Conservation (phyloP, 768 basidiomycete genomes). For the Naganishia friedmannii region DNA sequence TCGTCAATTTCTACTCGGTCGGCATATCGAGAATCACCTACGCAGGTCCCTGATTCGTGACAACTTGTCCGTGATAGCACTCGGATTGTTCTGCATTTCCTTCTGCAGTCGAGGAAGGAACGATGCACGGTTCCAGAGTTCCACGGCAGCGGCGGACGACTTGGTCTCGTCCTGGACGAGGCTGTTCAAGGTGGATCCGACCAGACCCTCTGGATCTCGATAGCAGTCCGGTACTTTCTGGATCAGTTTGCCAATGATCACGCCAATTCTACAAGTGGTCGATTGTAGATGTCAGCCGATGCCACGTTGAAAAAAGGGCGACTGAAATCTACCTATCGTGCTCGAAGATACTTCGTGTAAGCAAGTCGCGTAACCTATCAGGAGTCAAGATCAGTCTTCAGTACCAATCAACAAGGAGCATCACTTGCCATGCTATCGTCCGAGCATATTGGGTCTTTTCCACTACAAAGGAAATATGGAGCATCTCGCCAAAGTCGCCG, state of each 20-base stretch:
- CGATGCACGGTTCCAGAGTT: not conserved
- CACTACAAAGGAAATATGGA: conserved; percentile 78
- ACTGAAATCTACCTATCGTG: conserved; percentile 41
- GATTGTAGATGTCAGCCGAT: not conserved
- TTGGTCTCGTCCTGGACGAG: not conserved
- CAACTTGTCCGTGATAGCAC: not conserved
- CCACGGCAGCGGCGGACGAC: not conserved
- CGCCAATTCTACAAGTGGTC: conserved; percentile 63
- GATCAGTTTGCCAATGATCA: conserved; percentile 79
- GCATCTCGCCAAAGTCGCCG: conserved; percentile 65
- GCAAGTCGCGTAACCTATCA: conserved; percentile 37
- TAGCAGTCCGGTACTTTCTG: conserved; percentile 70
- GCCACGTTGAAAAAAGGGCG: not conserved
- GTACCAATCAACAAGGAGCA: not conserved
- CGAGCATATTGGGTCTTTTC: conserved; percentile 73
- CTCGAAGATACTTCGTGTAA: conserved; percentile 41
- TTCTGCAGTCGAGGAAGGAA: not conserved
- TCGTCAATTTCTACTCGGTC: not conserved
- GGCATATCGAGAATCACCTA: not conserved
- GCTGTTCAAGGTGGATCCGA: not conserved
- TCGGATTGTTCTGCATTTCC: not conserved
- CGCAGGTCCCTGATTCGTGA: not conserved
- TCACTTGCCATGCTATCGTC: conserved; percentile 70
- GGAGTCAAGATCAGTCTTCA: conserved; percentile 66
- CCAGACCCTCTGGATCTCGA: not conserved